Evolutionary conservation across 345 rosid genomes (phyloP).

Genomic region (Clausena lansium): DNA sequence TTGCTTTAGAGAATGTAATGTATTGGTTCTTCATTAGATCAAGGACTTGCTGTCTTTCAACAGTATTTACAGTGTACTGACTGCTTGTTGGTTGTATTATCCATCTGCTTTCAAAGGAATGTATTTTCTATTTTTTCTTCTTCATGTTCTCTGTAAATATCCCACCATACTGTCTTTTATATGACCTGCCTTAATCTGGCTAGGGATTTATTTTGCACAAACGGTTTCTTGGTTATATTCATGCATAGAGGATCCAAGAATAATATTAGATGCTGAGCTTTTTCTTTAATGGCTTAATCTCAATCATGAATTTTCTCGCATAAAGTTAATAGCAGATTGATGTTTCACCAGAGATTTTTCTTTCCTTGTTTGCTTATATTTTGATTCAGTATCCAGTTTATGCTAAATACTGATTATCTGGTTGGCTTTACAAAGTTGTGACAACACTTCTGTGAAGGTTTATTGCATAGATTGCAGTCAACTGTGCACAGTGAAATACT

Average conservation of each 20-base stretch:
- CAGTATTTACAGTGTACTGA: neutral
- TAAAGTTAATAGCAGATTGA: neutral
- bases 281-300: neutral
- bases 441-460: neutral
- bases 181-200: neutral
- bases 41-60: neutral
- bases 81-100: neutral
- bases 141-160: neutral
- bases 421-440: neutral
- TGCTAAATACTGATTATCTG: neutral
- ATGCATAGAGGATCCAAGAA: neutral
- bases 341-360: neutral
- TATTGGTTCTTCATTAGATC: neutral
- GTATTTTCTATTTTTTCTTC: neutral
- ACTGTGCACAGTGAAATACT: no score
- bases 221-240: neutral
- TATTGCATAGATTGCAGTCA: no score
- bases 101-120: slow-evolving; percentile 4
- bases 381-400: neutral
- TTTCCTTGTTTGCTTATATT: neutral
- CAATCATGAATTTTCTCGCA: neutral
- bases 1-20: slow-evolving; percentile 2
- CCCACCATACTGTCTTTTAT: neutral
- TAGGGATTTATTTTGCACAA: neutral
- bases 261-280: neutral